A percentile compares a stretch with the other conserved stretches of the same genome.
phyloP scores from a whole-genome alignment of 2,329 filamentous ascomycete genomes.

The Lasiodiplodia citricola region DNA sequence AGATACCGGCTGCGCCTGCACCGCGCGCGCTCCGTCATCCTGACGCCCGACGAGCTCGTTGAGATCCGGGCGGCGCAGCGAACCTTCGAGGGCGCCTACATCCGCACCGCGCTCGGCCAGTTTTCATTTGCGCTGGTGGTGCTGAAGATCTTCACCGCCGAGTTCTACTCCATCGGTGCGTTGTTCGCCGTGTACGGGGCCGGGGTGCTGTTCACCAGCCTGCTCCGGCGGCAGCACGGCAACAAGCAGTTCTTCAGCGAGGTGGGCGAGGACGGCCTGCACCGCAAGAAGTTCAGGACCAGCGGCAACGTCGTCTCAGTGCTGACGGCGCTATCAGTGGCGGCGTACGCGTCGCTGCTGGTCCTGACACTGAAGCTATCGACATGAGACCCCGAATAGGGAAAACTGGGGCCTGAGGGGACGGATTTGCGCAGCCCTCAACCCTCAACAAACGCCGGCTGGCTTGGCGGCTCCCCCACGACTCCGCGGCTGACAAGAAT shows the following conservation, averaged over 20 bases:
- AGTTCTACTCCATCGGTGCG: conserved; percentile 97
- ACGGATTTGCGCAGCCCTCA: conserved; percentile 11
- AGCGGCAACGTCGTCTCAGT: conserved; percentile 70
- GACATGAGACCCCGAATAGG: not conserved
- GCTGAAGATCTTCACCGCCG: conserved; percentile 92
- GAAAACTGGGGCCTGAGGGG: not conserved
- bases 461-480: conserved; percentile 19
- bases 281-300: conserved; percentile 67
- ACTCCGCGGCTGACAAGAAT: conserved; percentile 19
- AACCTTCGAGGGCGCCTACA: conserved; percentile 96
- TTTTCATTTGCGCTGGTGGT: conserved; percentile 96
- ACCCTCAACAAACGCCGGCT: conserved; percentile 21
- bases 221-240: conserved; percentile 87
- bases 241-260: conserved; percentile 90
- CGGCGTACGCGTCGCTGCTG: conserved; percentile 65
- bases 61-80: conserved; percentile 94
- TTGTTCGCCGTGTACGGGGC: conserved; percentile 91
- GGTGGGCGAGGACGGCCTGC: conserved; percentile 64
- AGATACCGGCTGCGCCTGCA: conserved; percentile 80
- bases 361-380: conserved; percentile 59
- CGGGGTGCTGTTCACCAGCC: conserved; percentile 79
- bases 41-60: conserved; percentile 84
- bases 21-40: conserved; percentile 79
- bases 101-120: conserved; percentile 90
- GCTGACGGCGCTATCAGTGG: conserved; percentile 65